Evolutionary conservation across 2,329 filamentous ascomycete genomes (phyloP), one percentile per base, ranked within the genome.

Genomic region (Beauveria pseudobassiana): DNA sequence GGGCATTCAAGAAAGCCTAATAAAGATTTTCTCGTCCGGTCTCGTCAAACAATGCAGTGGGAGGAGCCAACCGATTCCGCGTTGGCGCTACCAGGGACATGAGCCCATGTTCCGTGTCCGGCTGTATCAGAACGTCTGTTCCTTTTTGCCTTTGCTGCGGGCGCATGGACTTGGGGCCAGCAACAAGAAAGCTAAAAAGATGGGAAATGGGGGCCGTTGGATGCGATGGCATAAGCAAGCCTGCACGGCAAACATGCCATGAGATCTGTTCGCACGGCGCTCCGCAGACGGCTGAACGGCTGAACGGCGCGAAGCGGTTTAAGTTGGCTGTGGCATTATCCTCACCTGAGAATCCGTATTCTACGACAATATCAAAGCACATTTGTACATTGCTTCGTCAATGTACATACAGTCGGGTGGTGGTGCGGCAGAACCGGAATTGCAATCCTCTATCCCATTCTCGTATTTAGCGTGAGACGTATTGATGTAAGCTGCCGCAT

Each of bases 231-330:
- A 54, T 38, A 38, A 38, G 34, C 34, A 38, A 38, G 34, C 34
- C 34, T 38, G 28, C 24, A 30, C 1, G 38, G 38, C 24, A 45
- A 43, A 43, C 22, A 26, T 42, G 51, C 51, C 8, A 54, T 26
- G 52, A 55, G 52, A 55, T 55, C 52, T 40, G 51, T 54, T 54
- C 51, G 51, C 51, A 54, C 26, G 34, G 16, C 51, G 16, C 51
- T 42, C 51, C 51, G 22, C 51, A 54, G 20, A 26, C 34, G 34
- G 51, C 51, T 54, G 34, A 26, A n/a, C 10, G 46, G 9, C 30
- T 7, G 28, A 12, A 20, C 22, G 50, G 50, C 50, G 26, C 30
- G 22, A 12, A 22, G 50, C 30, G 30, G 18, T 40, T n/a, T 18
- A 43, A 43, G n/a, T 43, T 43, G 18, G n/a, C n/a, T 18, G 18